These are phyloP conservation scores for Trichomonas vaginalis DNA, from an alignment of 208 protist species.

Conservation along the genomic window DNA sequence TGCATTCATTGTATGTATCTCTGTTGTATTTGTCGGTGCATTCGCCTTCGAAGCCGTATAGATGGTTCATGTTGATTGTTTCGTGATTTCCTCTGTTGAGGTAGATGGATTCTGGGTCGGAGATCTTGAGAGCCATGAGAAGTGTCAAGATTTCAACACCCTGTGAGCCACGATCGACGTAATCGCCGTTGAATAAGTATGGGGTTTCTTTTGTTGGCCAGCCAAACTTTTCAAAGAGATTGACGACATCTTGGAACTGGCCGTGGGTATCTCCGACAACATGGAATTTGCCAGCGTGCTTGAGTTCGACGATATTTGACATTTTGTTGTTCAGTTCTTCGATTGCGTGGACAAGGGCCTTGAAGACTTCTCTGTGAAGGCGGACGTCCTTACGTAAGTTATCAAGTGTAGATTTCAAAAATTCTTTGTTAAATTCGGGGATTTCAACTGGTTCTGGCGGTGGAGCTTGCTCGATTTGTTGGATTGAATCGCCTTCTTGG, in stretches of 20 bases:
- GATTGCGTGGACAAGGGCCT: neutral
- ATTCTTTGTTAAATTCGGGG: neutral
- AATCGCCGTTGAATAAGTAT: slow-evolving; percentile 27
- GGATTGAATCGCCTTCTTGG: neutral
- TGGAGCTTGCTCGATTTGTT: neutral
- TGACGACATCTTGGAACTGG: neutral
- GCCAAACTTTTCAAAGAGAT: neutral
- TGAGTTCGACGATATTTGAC: neutral
- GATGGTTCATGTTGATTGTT: neutral
- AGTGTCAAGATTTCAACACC: slow-evolving; percentile 1
- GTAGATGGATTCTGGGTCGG: neutral
- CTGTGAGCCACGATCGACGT: slow-evolving; percentile 19
- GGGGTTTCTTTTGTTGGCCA: neutral
- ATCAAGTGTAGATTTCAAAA: neutral
- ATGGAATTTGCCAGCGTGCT: neutral
- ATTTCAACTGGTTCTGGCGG: neutral
- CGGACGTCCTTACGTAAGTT: neutral
- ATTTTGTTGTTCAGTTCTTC: neutral
- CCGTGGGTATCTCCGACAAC: slow-evolving; percentile 1
- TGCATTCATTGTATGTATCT: neutral
- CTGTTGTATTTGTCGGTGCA: neutral
- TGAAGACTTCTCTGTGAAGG: neutral
- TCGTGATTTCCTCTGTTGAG: slow-evolving; percentile 15
- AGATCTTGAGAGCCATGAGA: neutral
- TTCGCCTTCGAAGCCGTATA: slow-evolving; percentile 14